A percentile compares a stretch with the other conserved stretches of the same genome.
phyloP scores from a whole-genome alignment of 257 asterid genomes.

The Ocimum tenuiflorum region DNA sequence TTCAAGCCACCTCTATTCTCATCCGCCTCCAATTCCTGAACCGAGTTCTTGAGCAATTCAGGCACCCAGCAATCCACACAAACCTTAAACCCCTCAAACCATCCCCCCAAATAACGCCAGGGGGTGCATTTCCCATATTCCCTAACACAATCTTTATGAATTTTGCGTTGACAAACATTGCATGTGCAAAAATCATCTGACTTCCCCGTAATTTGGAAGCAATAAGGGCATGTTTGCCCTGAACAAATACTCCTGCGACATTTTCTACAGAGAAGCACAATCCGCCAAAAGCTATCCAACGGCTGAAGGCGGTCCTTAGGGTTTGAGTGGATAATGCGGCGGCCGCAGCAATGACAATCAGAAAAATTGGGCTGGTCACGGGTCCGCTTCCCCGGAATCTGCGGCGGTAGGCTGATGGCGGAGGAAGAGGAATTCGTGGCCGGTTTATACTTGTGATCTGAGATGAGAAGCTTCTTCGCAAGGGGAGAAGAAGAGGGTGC shows the following conservation, averaged over 20 bases:
- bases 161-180: conserved; percentile 38
- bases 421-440: background rate
- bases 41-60: conserved; percentile 45
- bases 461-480: conserved; percentile 32
- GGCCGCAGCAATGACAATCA: conserved; percentile 69
- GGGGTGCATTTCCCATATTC: conserved; percentile 49
- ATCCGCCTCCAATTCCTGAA: conserved; percentile 28
- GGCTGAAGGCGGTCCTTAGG: conserved; percentile 70
- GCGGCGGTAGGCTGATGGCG: conserved; percentile 18
- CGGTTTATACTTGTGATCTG: conserved; percentile 25
- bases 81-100: conserved; percentile 29
- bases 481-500: conserved; percentile 28
- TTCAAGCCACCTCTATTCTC: conserved; percentile 20
- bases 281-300: conserved; percentile 77
- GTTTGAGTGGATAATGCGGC: conserved; percentile 48
- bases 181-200: conserved; percentile 42
- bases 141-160: conserved; percentile 52
- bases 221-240: conserved; percentile 60
- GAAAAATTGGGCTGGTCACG: conserved; percentile 44
- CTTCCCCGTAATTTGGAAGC: conserved; percentile 42
- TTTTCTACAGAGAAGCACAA: conserved; percentile 65
- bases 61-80: conserved; percentile 99
- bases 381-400: conserved; percentile 42
- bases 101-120: conserved; percentile 46
- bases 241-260: conserved; percentile 43